Base-by-base conservation (phyloP, 2,329 filamentous ascomycete species). In the Juglanconis oblonga region DNA sequence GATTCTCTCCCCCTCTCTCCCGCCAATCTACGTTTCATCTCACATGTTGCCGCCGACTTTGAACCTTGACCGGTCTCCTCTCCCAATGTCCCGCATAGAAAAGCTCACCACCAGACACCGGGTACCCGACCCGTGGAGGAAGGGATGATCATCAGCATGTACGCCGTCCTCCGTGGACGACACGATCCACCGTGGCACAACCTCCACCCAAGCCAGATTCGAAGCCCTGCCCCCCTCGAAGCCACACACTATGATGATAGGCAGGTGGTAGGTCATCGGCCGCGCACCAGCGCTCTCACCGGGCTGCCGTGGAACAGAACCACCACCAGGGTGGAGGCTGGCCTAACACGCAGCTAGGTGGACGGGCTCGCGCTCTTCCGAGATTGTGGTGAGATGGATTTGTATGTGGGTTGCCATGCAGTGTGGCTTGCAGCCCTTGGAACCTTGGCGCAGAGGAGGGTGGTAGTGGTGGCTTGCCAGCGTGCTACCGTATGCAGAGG, bases 221-320 rank as follows among this genome's bases (percentile, higher is more conserved):
- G n/a, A n/a, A 50, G 8, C 44, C 42, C 44, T 47, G n/a, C 4
- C 44, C 3, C 9, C 3, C 9, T 47, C n/a, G 44, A 8, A 47
- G n/a, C 44, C 17, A 47, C n/a, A 29, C 7, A 7, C 36, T 29
- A 17, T 17, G 44, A 31, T 49, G 38, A 61, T 55, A 55, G 61
- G 58, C 17, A 42, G 55, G 33, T 44, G 45, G 42, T 49, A 52
- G 31, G 48, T 55, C 55, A 52, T 17, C 47, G 61, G 51, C 35
- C 50, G 49, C 38, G 32, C 45, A 29, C 32, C 44, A 40, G n/a
- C 35, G 44, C 51, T 58, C 61, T 47, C 52, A 54, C 55, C 52
- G 53, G 61, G 40, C 52, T 59, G 54, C 35, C 51, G 54, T 58
- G 57, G 13, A 54, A 52, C 51, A 10, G 17, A 2, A 40, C 29